phyloP scores from a whole-genome alignment of 2,329 filamentous ascomycete genomes.

The Clonostachys byssicola region DNA sequence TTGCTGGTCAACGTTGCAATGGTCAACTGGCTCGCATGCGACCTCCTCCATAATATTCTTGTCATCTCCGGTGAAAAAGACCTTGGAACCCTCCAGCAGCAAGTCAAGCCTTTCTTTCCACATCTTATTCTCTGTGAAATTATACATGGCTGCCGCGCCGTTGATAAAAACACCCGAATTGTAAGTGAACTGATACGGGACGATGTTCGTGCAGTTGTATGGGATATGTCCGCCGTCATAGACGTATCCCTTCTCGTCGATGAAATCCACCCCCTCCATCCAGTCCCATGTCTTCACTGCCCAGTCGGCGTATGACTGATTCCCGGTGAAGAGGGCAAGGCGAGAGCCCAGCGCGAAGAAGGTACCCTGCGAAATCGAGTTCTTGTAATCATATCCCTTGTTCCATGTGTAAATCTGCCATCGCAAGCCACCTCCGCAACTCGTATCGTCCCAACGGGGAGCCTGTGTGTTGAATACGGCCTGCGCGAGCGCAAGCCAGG shows the following conservation, averaged over 20 bases:
- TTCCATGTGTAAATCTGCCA: slow-evolving; percentile 88
- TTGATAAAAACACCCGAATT: slow-evolving; percentile 64
- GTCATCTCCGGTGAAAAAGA: slow-evolving; percentile 51
- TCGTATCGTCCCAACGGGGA: slow-evolving; percentile 63
- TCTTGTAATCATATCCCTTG: slow-evolving; percentile 75
- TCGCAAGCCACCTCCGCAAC: slow-evolving; percentile 71
- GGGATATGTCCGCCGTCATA: slow-evolving; percentile 58
- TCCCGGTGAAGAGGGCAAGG: slow-evolving; percentile 72
- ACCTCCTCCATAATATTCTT: slow-evolving; percentile 59
- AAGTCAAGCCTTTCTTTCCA: slow-evolving; percentile 58
- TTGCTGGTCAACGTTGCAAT: slow-evolving; percentile 59
- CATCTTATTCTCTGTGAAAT: slow-evolving; percentile 44
- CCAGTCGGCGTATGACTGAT: slow-evolving; percentile 74
- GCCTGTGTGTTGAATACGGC: slow-evolving; percentile 80
- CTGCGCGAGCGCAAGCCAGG: slow-evolving; percentile 70
- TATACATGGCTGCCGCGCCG: slow-evolving; percentile 66
- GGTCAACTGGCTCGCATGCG: slow-evolving; percentile 57
- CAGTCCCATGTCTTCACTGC: slow-evolving; percentile 70
- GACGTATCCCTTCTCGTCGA: slow-evolving; percentile 55
- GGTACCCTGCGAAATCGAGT: slow-evolving; percentile 58
- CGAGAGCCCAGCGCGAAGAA: slow-evolving; percentile 63
- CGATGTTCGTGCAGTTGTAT: slow-evolving; percentile 52
- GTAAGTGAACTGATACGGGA: slow-evolving; percentile 64
- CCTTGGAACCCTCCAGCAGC: slow-evolving; percentile 45
- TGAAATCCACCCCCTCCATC: slow-evolving; percentile 53